These are phyloP conservation scores for Volvariella volvacea DNA, from an alignment of 1,284 basidiomycete genomes.

Conservation along the genomic window DNA sequence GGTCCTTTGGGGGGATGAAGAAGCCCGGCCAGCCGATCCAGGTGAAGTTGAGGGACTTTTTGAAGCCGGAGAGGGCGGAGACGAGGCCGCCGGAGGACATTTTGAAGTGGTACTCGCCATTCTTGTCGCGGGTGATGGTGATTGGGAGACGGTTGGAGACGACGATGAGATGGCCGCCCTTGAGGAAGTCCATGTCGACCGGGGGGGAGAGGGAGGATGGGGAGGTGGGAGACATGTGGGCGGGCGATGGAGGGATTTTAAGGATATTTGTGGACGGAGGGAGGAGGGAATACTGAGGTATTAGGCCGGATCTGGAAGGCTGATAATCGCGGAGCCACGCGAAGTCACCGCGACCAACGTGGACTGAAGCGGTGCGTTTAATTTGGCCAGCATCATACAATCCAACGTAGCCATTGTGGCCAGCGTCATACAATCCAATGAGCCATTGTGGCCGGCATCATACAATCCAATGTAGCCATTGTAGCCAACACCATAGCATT, in stretches of 20 bases:
- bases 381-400: too few relatives aligned
- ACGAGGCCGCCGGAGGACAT: slow-evolving; percentile 96
- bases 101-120: slow-evolving; percentile 92
- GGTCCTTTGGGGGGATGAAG: slow-evolving; percentile 85
- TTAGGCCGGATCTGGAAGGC: slow-evolving; percentile 24
- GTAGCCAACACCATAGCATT: too few relatives aligned
- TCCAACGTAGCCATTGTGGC: too few relatives aligned
- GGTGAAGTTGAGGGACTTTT: slow-evolving; percentile 92
- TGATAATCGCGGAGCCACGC: not conserved
- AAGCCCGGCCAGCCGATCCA: slow-evolving; percentile 95
- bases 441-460: too few relatives aligned
- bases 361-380: not conserved
- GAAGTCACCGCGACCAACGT: not conserved
- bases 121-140: slow-evolving; percentile 83
- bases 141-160: slow-evolving; percentile 94
- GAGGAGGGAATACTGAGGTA: slow-evolving; percentile 12
- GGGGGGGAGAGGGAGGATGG: slow-evolving; percentile 18
- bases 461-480: too few relatives aligned
- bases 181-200: slow-evolving; percentile 26
- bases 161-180: slow-evolving; percentile 79
- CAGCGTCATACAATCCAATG: too few relatives aligned
- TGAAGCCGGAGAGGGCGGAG: slow-evolving; percentile 90
- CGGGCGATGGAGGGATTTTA: slow-evolving; percentile 18
- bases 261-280: slow-evolving; percentile 12
- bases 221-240: slow-evolving; percentile 6